Evolutionary conservation across 805 yeast genomes (phyloP), one percentile per base, ranked within the genome.

Genomic region (Priceomyces melissophilus): DNA sequence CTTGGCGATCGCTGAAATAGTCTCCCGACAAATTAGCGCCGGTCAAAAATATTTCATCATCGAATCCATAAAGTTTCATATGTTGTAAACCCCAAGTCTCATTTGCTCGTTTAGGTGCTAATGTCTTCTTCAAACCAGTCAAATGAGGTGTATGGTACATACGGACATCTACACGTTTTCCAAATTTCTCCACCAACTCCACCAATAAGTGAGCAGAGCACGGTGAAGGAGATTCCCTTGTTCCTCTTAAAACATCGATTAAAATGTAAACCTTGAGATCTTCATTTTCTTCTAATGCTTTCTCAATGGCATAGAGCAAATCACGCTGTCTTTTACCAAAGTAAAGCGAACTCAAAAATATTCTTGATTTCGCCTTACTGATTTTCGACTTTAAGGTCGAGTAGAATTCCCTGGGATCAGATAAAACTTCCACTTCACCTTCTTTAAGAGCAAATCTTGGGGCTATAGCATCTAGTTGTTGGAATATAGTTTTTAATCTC

Each of bases 41-140:
- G 12, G 86, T 78, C 26, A 93, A 71, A 13, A 93, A 76, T 32
- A 93, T 79, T 56, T 90, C 96, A 53, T 88, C 80, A 60, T 93
- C 99, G 54, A 90, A 81, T 1, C 99, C 99, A 60, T 93, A 93
- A 23, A 93, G 75, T 60, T 93, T 93, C 98, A 93, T 93, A 58
- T 93, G 99, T 61, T 93, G 99, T 38, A 93, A 73, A 0, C 99
- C 99, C 65, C 75, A 78, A 3, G 95, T 90, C 65, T 93, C 99
- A 61, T 90, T 89, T 47, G 91, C 71, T 47, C 99, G 74, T 44
- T 76, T 82, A 0, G 99, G 99, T 2, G 88, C 72, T 33, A 85
- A 35, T 7, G 64, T 49, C 54, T 82, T 81, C 42, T 78, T 75
- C 44, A 87, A 55, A 0, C 95, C 95, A 30, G 75, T 67, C 49